Conservation (phyloP, 2,329 filamentous ascomycete genomes). For the Trichoderma citrinoviride region DNA sequence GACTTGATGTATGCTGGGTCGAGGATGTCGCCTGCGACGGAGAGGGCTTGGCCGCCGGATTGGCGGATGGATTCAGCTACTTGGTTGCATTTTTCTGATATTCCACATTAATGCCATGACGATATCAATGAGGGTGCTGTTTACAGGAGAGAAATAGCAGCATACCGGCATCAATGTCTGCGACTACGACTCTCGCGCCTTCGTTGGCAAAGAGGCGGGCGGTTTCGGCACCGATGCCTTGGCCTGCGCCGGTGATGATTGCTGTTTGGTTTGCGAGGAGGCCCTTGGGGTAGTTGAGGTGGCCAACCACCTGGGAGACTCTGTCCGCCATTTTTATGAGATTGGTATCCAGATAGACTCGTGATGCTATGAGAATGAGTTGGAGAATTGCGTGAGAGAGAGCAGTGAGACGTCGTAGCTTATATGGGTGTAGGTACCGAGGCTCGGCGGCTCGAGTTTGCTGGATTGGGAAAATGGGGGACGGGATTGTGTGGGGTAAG, state of each 20-base stretch:
- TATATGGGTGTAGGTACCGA: conserved; percentile 25
- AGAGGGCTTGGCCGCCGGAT: conserved; percentile 64
- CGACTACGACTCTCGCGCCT: conserved; percentile 78
- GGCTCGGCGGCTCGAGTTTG: conserved; percentile 27
- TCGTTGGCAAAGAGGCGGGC: conserved; percentile 83
- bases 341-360: not conserved
- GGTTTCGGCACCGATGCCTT: conserved; percentile 84
- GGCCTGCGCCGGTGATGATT: conserved; percentile 82
- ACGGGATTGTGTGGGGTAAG: conserved; percentile 29
- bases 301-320: conserved; percentile 68
- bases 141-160: conserved; percentile 1
- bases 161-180: conserved; percentile 74
- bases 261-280: conserved; percentile 77
- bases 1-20: conserved; percentile 66
- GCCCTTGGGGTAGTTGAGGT: conserved; percentile 80
- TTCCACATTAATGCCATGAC: not conserved
- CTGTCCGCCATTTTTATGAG: conserved; percentile 50
- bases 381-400: not conserved
- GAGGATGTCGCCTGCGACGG: conserved; percentile 74
- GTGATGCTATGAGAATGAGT: not conserved
- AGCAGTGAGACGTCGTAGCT: not conserved
- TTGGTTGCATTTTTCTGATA: conserved; percentile 63
- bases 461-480: not conserved
- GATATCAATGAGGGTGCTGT: not conserved
- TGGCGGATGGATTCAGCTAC: conserved; percentile 70